Base-by-base conservation (phyloP, 495 filamentous ascomycete genomes). In the Talaromyces wortmannii region DNA sequence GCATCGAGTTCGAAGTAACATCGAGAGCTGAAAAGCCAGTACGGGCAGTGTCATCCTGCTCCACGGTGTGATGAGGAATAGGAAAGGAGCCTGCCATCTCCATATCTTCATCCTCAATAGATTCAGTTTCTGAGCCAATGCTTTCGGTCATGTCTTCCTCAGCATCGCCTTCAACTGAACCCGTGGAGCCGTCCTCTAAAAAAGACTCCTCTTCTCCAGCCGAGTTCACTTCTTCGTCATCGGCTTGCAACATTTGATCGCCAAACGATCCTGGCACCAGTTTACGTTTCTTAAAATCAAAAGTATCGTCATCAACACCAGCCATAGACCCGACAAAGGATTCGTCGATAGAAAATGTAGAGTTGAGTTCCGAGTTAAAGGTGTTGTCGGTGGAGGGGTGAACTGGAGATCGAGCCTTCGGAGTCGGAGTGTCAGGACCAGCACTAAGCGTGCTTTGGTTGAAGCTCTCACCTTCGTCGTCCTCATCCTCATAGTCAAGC, bases 141-240 rank as follows among this genome's bases (percentile, higher is more conserved):
- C 83, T 80, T 55, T 76, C 74, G 57, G 84, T 80, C 71, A 81
- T 79, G 68, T 83, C 79, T 52, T 83, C 81, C 58, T 81, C 79
- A 69, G 77, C 71, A 55, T 83, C 82, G 68, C 68, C 67, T 61
- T 86, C 82, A 78, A 82, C 77, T 69, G 88, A 88, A 83, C 84
- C 89, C 81, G 84, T 86, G 82, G 86, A 88, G 82, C 86, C 82
- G 72, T 87, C 85, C 80, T 83, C 89, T 84, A 89, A 91, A 90
- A 92, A 91, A 92, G 87, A 89, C 79, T 86, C 79, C 45, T 72
- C 60, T 49, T 72, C 73, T 32, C 61, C 67, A 17, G 61, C 71
- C 50, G 66, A 69, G 53, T 48, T 57, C 57, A 66, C 66, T 47
- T 73, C 66, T 58, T 73, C 70, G 12, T 81, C 75, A 31, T 75